These are phyloP conservation scores for Kluyveromyces aestuarii DNA, from an alignment of 805 yeast genomes.

Conservation along the genomic window DNA sequence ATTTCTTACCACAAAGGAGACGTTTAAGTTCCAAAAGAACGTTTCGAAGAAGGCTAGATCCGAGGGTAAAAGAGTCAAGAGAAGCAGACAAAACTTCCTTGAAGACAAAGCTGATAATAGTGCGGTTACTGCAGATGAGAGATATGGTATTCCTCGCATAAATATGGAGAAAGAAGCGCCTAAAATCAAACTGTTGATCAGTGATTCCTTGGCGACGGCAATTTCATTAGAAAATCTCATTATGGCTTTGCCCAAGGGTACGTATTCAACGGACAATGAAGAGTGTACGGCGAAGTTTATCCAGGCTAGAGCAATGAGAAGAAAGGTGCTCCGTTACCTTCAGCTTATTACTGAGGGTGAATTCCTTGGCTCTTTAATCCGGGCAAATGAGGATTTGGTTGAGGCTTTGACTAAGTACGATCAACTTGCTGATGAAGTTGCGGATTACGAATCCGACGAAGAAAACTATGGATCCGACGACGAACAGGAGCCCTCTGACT, in stretches of 20 bases:
- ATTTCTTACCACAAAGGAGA: conserved; percentile 3
- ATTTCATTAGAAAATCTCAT: conserved; percentile 59
- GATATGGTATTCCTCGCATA: conserved; percentile 56
- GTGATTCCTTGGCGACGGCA: conserved; percentile 68
- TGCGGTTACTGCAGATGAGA: conserved; percentile 20
- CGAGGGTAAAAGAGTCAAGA: conserved; percentile 5
- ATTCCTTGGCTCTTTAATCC: conserved; percentile 75
- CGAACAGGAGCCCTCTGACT: conserved; percentile 13
- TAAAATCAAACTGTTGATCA: conserved; percentile 54
- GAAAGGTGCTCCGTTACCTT: conserved; percentile 70
- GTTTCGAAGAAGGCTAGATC: conserved; percentile 8
- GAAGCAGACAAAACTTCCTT: conserved; percentile 31
- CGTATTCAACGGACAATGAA: conserved; percentile 53
- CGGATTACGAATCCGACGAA: conserved; percentile 29
- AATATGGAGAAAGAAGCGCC: conserved; percentile 66
- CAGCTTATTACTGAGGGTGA: conserved; percentile 82
- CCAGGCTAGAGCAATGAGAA: conserved; percentile 63
- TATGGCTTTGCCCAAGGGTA: conserved; percentile 35
- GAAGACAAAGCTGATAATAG: conserved; percentile 42
- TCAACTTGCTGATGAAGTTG: conserved; percentile 38
- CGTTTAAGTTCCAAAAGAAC: conserved; percentile 8
- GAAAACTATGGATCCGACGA: conserved; percentile 26
- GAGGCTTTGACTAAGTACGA: conserved; percentile 63
- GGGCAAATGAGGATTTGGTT: conserved; percentile 87
- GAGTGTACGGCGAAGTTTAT: conserved; percentile 60